Conservation (phyloP, 768 basidiomycete species). For the Thelephora ganbajun region DNA sequence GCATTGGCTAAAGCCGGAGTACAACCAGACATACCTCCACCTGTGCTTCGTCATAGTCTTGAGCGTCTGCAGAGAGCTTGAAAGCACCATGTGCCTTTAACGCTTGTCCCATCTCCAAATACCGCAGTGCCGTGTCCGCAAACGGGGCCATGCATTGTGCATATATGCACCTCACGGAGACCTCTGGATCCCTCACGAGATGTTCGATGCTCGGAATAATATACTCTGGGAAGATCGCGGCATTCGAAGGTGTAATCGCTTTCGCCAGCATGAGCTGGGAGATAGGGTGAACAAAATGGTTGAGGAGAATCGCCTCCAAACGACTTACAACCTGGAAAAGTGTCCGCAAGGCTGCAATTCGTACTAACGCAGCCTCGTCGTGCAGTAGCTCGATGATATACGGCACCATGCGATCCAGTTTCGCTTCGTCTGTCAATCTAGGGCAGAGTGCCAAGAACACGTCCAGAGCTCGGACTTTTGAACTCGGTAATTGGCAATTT, state of each 20-base stretch:
- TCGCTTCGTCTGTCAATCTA: conserved; percentile 87
- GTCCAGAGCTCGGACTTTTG: conserved; percentile 75
- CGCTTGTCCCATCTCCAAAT: conserved; percentile 89
- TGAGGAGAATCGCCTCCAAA: not conserved
- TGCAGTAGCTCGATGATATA: conserved; percentile 81
- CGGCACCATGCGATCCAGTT: conserved; percentile 85
- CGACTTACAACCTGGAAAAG: conserved; percentile 69
- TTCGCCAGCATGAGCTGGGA: conserved; percentile 43
- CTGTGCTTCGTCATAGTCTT: conserved; percentile 65
- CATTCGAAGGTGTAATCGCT: conserved; percentile 49
- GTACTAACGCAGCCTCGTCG: conserved; percentile 74
- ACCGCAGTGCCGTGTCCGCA: conserved; percentile 75
- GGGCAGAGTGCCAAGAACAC: conserved; percentile 70
- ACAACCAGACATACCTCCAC: conserved; percentile 46
- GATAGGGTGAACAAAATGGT: not conserved
- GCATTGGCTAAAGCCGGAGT: not conserved
- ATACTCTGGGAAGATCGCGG: conserved; percentile 85
- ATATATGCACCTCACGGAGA: conserved; percentile 65
- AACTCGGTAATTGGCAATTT: conserved; percentile 75
- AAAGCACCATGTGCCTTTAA: conserved; percentile 72
- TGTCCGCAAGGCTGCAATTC: conserved; percentile 65
- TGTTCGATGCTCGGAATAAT: conserved; percentile 84
- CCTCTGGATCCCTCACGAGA: conserved; percentile 71
- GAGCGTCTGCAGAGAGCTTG: conserved; percentile 44
- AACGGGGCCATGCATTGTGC: conserved; percentile 79